Conservation (phyloP, 495 filamentous ascomycete genomes). For the Podospora conica region DNA sequence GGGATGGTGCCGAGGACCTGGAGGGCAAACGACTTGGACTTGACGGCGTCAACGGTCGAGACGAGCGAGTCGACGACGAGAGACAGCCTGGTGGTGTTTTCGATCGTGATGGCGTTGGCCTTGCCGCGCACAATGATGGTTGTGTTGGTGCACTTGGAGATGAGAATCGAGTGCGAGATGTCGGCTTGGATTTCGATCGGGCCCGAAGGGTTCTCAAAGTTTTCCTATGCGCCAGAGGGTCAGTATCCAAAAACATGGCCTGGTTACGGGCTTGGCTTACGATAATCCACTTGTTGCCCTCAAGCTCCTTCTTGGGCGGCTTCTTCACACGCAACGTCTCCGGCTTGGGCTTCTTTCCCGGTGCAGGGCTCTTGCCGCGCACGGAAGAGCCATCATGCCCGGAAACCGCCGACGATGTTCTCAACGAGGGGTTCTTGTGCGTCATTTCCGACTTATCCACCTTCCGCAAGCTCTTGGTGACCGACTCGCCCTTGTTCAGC, state of each 20-base stretch:
- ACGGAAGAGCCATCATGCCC: constrained; percentile 46
- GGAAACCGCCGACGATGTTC: constrained; percentile 64
- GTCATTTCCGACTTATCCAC: constrained; percentile 94
- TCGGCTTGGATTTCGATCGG: constrained; percentile 70
- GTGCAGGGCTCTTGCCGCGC: constrained; percentile 73
- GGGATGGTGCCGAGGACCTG: constrained; percentile 81
- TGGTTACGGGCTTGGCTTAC: constrained; percentile 31
- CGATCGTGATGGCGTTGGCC: constrained; percentile 88
- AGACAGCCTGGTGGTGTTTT: constrained; percentile 77
- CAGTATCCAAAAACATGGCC: not conserved
- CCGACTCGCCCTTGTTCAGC: constrained; percentile 77
- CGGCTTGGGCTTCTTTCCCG: constrained; percentile 88
- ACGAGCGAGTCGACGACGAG: constrained; percentile 87
- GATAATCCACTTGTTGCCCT: constrained; percentile 93
- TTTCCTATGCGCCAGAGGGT: constrained; percentile 54
- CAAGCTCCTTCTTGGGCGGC: constrained; percentile 83
- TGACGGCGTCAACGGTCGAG: constrained; percentile 87
- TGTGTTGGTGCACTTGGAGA: constrained; percentile 83
- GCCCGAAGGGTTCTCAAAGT: constrained; percentile 71
- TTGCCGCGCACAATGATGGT: constrained; percentile 86
- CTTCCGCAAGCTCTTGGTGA: constrained; percentile 84
- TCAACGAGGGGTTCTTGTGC: constrained; percentile 94
- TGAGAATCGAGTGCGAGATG: constrained; percentile 84
- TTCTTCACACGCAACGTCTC: constrained; percentile 91
- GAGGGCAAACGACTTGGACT: constrained; percentile 83